These are phyloP conservation scores for Erysimum pusillum DNA, from an alignment of 441 rosid genomes.

Conservation along the genomic window DNA sequence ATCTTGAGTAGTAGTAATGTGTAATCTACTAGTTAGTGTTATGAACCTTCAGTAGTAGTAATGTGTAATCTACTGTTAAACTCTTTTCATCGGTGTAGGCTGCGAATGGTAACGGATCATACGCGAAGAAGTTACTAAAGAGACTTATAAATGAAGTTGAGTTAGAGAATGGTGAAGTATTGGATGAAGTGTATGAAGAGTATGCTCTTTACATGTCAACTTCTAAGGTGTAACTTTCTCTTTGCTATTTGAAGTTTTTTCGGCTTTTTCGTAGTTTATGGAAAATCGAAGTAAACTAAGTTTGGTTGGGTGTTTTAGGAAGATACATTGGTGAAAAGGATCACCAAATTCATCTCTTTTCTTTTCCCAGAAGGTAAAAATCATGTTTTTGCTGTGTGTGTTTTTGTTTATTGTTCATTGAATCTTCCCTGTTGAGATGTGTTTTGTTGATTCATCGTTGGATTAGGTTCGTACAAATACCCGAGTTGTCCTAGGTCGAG, in stretches of 20 bases:
- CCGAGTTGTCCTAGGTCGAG: slow-evolving; percentile 57
- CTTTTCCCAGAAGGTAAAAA: slow-evolving; percentile 72
- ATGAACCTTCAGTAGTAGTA: no score
- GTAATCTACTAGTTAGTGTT: no score
- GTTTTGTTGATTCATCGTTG: slow-evolving; percentile 7
- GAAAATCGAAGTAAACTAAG: slow-evolving; percentile 17
- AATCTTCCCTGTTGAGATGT: neutral
- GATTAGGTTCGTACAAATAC: slow-evolving; percentile 55
- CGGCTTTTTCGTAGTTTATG: neutral
- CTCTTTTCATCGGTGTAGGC: slow-evolving; percentile 55
- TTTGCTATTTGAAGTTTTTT: neutral
- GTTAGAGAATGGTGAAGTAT: slow-evolving; percentile 58
- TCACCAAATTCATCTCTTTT: slow-evolving; percentile 76
- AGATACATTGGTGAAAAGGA: slow-evolving; percentile 53
- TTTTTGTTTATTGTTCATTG: slow-evolving; percentile 14
- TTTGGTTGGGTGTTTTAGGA: slow-evolving; percentile 53
- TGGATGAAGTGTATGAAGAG: slow-evolving; percentile 80
- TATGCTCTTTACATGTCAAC: slow-evolving; percentile 67
- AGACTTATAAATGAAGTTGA: slow-evolving; percentile 81
- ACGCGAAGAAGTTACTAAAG: slow-evolving; percentile 72
- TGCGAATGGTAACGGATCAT: slow-evolving; percentile 57
- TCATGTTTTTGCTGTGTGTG: slow-evolving; percentile 12
- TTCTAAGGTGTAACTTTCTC: slow-evolving; percentile 57
- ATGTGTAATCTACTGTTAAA: slow-evolving; percentile 1
- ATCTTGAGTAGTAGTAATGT: no score